Percentiles rank a stretch among this genome's conserved stretches.
Conservation (phyloP, 306 rosid species). For the Leucaena leucocephala region DNA sequence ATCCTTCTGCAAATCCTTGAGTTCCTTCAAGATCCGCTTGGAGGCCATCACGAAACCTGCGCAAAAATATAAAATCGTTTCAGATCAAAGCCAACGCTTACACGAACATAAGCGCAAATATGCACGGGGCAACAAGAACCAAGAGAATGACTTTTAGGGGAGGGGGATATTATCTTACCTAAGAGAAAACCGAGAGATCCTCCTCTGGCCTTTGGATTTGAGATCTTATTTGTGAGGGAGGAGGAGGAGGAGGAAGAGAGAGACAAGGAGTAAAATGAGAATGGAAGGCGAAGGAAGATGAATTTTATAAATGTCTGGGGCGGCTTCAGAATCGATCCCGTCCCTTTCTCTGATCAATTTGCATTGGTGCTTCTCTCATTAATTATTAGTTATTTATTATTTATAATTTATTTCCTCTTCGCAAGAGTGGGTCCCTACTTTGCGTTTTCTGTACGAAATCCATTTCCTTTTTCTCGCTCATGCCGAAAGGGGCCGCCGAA, state of each 20-base stretch:
- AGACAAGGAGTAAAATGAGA: background rate
- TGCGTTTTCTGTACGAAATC: constrained; percentile 42
- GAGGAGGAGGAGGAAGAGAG: background rate
- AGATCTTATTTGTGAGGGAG: constrained; percentile 9
- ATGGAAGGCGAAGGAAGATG: constrained; percentile 23
- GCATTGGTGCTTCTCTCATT: background rate
- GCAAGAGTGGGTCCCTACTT: constrained; percentile 49
- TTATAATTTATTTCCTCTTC: background rate
- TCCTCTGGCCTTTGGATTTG: constrained; percentile 12
- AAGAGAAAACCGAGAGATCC: constrained; percentile 33
- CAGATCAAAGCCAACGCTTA: constrained; percentile 30
- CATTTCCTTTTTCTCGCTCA: background rate
- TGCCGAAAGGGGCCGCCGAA: constrained; percentile 46
- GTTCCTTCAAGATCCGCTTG: constrained; percentile 94
- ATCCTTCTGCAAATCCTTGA: constrained; percentile 95
- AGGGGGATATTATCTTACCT: constrained; percentile 16
- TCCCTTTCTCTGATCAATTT: background rate
- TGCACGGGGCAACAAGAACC: background rate
- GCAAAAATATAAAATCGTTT: constrained; percentile 19
- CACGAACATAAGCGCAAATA: background rate
- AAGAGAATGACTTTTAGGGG: background rate
- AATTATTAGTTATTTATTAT: constrained; percentile 1
- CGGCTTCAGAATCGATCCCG: constrained; percentile 38
- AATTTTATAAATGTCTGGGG: constrained; percentile 50
- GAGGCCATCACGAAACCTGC: constrained; percentile 74